Percentiles rank a stretch among this genome's conserved stretches.
Conservation (phyloP, 2,329 filamentous ascomycete species). For the Alternaria arborescens region DNA sequence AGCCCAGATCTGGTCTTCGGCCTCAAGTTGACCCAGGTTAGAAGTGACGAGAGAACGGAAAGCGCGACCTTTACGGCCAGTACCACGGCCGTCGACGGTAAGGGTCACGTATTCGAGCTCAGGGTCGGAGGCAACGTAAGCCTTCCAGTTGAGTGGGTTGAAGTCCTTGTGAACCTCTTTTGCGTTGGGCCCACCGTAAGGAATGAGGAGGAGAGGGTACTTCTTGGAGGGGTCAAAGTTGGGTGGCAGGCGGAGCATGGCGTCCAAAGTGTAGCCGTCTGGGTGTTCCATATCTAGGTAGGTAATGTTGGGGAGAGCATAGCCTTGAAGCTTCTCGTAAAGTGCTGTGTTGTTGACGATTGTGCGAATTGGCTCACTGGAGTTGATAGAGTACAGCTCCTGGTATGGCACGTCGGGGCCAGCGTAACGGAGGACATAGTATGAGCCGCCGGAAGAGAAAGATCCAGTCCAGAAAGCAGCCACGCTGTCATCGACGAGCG, state of each 20-base stretch:
- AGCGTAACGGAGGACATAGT: slow-evolving; percentile 71
- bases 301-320: slow-evolving; percentile 70
- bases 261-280: slow-evolving; percentile 68
- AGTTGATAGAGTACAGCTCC: slow-evolving; percentile 68
- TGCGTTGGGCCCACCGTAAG: slow-evolving; percentile 72
- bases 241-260: slow-evolving; percentile 70
- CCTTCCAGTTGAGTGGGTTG: slow-evolving; percentile 64
- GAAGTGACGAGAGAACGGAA: slow-evolving; percentile 67
- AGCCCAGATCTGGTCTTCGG: slow-evolving; percentile 73
- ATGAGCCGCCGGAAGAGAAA: slow-evolving; percentile 69
- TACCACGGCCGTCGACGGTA: slow-evolving; percentile 74
- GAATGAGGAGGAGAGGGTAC: slow-evolving; percentile 72
- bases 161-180: slow-evolving; percentile 69
- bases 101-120: slow-evolving; percentile 74
- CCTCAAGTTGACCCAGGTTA: slow-evolving; percentile 70
- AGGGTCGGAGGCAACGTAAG: slow-evolving; percentile 72
- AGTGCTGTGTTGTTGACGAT: slow-evolving; percentile 69
- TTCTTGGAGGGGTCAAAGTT: slow-evolving; percentile 70
- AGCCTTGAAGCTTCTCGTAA: slow-evolving; percentile 64
- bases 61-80: slow-evolving; percentile 68
- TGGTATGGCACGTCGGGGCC: slow-evolving; percentile 75
- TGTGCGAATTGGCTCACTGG: slow-evolving; percentile 64
- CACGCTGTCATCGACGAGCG: slow-evolving; percentile 68
- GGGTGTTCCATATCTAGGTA: slow-evolving; percentile 71
- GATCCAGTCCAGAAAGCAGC: slow-evolving; percentile 70